A percentile compares a stretch with the other conserved stretches of the same genome.
Conservation (phyloP, 2,329 filamentous ascomycete genomes). For the Colletotrichum tanaceti region DNA sequence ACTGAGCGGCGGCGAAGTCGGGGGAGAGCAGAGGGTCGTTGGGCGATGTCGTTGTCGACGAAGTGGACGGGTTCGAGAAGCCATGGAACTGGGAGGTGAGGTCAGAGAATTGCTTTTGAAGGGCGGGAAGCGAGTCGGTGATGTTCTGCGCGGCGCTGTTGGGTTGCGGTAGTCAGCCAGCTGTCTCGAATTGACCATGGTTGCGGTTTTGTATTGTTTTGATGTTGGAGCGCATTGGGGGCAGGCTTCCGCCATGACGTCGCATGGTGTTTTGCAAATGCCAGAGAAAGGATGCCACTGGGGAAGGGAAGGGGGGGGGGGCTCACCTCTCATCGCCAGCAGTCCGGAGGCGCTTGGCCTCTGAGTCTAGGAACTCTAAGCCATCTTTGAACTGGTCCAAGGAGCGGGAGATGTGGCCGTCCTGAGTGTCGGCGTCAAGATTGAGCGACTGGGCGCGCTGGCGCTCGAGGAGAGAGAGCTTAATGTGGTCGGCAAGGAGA, state of each 20-base stretch:
- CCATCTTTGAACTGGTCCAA: slow-evolving; percentile 88
- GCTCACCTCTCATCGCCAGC: slow-evolving; percentile 72
- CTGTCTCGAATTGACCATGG: neutral
- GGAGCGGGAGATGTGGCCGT: slow-evolving; percentile 88
- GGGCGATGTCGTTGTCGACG: slow-evolving; percentile 66
- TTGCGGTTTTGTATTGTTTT: neutral
- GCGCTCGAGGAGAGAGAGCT: slow-evolving; percentile 92
- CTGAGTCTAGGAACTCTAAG: slow-evolving; percentile 74
- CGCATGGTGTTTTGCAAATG: slow-evolving; percentile 14
- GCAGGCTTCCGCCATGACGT: slow-evolving; percentile 11
- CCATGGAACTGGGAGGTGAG: slow-evolving; percentile 85
- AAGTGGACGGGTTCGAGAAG: slow-evolving; percentile 62
- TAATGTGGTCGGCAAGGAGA: slow-evolving; percentile 95
- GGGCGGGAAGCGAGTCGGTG: slow-evolving; percentile 72
- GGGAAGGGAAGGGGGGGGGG: slow-evolving; percentile 25
- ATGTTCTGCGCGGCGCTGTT: slow-evolving; percentile 61
- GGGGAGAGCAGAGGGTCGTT: slow-evolving; percentile 71
- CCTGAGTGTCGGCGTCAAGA: slow-evolving; percentile 82
- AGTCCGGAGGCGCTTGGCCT: slow-evolving; percentile 72
- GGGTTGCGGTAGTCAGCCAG: neutral
- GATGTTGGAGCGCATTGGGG: slow-evolving; percentile 42
- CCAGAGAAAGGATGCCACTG: slow-evolving; percentile 2
- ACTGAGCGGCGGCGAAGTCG: slow-evolving; percentile 74
- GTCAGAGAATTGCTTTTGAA: slow-evolving; percentile 80
- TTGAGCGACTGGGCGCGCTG: slow-evolving; percentile 86